Percentiles rank a stretch among this genome's conserved stretches.
These are phyloP conservation scores for Melaleuca quinquenervia DNA, from an alignment of 345 rosid genomes.

Conservation along the genomic window DNA sequence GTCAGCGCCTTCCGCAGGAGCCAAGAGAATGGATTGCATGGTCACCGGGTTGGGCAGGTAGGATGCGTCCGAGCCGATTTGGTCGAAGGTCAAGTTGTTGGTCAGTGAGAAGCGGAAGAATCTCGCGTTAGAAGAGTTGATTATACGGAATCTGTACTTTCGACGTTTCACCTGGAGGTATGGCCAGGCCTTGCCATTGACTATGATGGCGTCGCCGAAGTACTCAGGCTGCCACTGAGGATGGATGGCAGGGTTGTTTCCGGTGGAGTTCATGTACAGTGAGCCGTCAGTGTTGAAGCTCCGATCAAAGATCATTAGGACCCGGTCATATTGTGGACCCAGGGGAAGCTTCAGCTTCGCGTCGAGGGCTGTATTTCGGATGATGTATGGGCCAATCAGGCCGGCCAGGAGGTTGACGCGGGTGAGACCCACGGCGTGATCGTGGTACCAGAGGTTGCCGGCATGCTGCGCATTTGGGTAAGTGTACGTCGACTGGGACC, in stretches of 20 bases:
- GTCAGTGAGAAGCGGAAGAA: slow-evolving; percentile 51
- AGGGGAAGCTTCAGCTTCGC: slow-evolving; percentile 37
- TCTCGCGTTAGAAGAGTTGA: slow-evolving; percentile 68
- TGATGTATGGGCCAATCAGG: slow-evolving; percentile 54
- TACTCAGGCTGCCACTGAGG: slow-evolving; percentile 95
- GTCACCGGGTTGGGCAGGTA: slow-evolving; percentile 32
- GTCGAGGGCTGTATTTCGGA: slow-evolving; percentile 44
- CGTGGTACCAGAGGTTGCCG: slow-evolving; percentile 87
- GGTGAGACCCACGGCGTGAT: slow-evolving; percentile 74
- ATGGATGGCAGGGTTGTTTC: slow-evolving; percentile 74
- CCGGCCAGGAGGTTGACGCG: slow-evolving; percentile 80
- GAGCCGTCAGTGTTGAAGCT: slow-evolving; percentile 51
- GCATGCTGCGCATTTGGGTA: slow-evolving; percentile 67
- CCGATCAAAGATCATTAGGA: slow-evolving; percentile 52
- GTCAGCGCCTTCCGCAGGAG: slow-evolving; percentile 66
- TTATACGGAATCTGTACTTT: slow-evolving; percentile 61
- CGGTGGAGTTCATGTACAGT: slow-evolving; percentile 60
- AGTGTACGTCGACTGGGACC: slow-evolving; percentile 38
- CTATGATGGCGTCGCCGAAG: slow-evolving; percentile 59
- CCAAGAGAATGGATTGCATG: slow-evolving; percentile 27
- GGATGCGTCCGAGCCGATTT: slow-evolving; percentile 54
- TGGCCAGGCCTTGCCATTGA: slow-evolving; percentile 90
- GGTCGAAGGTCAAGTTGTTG: slow-evolving; percentile 45
- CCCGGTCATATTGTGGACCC: slow-evolving; percentile 46
- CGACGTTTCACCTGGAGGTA: slow-evolving; percentile 50